Evolutionary conservation across 148 eudicot genomes (phyloP), one percentile per base, ranked within the genome.

Genomic region (Spergularia marina): DNA sequence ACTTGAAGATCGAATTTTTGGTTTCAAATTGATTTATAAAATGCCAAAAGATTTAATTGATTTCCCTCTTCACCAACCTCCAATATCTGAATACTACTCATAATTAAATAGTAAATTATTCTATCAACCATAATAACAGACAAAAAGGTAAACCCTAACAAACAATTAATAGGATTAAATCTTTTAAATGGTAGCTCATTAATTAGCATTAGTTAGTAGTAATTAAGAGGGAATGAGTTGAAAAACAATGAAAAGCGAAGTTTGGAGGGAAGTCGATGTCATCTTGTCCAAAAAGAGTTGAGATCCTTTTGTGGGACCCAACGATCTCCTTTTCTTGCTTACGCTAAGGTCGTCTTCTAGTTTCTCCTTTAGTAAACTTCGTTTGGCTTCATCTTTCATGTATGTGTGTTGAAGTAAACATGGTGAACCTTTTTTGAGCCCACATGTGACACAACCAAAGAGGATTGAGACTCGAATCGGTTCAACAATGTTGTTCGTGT

Each of bases 261-360:
- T 81, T 74, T 44, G 81, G 74, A 73, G 84, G 52, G 57, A 36
- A 10, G 77, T 77, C 74, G 23, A 60, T 64, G 10, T 76, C 79
- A 75, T 23, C 36, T 77, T 68, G 54, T 72, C 2, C 18, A 64
- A 51, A 53, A 55, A 25, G 73, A 17, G 62, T 60, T 60, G 64
- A 73, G 84, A 78, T 77, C 84, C 62, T 44, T 30, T 18, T 34
- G 65, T 17, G 77, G 65, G 73, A 16, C 81, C 69, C 65, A 0
- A 18, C 36, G 81, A 78, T 82, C 84, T 68, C 39, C 84, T 77
- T 82, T 82, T 82, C 14, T 44, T 82, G 72, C 78, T 74, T 78
- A 77, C 78, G 81, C 81, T 78, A 78, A 78, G 54, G 64, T 67
- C 20, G 16, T 40, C 20, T 12, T 23, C 82, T 60, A 8, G 3